Evolutionary conservation across 2,329 filamentous ascomycete genomes (phyloP), one percentile per base, ranked within the genome.

Genomic region (Madurella fahalii): DNA sequence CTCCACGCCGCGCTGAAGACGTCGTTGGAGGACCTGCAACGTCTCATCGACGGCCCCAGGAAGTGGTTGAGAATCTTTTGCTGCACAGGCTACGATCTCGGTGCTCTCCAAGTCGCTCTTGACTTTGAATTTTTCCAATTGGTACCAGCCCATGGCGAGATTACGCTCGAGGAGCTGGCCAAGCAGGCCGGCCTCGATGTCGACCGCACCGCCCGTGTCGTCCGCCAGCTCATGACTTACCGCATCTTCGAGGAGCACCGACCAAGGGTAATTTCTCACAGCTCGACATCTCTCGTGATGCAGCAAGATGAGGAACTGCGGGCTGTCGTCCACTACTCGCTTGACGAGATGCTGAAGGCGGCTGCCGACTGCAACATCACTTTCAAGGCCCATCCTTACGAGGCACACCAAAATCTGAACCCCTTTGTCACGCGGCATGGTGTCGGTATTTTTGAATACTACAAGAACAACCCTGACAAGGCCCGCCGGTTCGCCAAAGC

Each of bases 301-400:
- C 47, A 50, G 20, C 40, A 50, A n/a, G 47, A 50, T 34, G 47
- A 50, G 47, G 39, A 50, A 16, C 47, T 50, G 18, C 47, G 47
- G 15, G 25, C 47, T 13, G 1, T 53, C 37, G 1, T 59, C 1
- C 59, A 62, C 45, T 62, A 58, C 44, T 53, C 49, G 54, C 20
- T 65, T 2, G 64, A 67, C 43, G 66, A 68, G 46, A 63, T 65
- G 62, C 50, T 64, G 18, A 66, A 65, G 53, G 65, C 65, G 2
- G 58, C 63, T 13, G 50, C 58, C 2, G 58, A 57, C 9, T 54
- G 56, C 1, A 47, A 31, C 16, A 47, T 46, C 11, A 40, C 46
- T 39, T 20, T 67, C 15, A 63, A 64, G 43, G 51, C 46, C 12
- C 12, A 40, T 2, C 64, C 66, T 2, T 54, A 59, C 31, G 54